These are phyloP conservation scores for Aegle marmelos DNA, from an alignment of 345 rosid species.

Conservation along the genomic window DNA sequence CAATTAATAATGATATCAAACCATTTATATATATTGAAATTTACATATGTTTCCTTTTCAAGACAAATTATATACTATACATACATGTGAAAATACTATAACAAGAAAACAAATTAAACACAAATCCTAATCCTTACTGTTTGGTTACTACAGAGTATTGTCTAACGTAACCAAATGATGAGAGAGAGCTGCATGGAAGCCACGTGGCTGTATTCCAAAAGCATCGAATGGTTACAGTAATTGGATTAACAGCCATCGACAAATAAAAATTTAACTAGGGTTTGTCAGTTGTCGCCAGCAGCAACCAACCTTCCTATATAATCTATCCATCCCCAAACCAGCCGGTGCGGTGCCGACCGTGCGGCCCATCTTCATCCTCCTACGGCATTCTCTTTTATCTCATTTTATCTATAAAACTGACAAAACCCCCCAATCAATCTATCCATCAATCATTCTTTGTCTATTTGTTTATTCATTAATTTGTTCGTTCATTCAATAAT, in stretches of 20 bases:
- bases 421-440: neutral
- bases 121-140: too few relatives aligned
- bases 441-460: too few relatives aligned
- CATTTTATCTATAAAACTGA: neutral
- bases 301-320: constrained; percentile 6
- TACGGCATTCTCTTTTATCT: neutral
- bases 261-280: neutral
- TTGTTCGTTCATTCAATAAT: neutral
- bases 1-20: too few relatives aligned
- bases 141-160: too few relatives aligned
- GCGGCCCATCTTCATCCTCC: constrained; percentile 21
- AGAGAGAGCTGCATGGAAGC: neutral
- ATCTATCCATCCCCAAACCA: neutral
- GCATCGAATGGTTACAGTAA: neutral
- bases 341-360: constrained; percentile 34
- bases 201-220: neutral
- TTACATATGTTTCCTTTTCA: too few relatives aligned
- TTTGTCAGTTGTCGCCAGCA: constrained; percentile 1
- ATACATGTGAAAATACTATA: too few relatives aligned
- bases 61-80: too few relatives aligned
- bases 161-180: neutral
- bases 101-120: too few relatives aligned
- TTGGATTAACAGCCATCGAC: neutral
- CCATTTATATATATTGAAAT: too few relatives aligned
- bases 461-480: neutral